phyloP scores from a whole-genome alignment of 164 flowering plant genomes.

The Litsea cubeba region DNA sequence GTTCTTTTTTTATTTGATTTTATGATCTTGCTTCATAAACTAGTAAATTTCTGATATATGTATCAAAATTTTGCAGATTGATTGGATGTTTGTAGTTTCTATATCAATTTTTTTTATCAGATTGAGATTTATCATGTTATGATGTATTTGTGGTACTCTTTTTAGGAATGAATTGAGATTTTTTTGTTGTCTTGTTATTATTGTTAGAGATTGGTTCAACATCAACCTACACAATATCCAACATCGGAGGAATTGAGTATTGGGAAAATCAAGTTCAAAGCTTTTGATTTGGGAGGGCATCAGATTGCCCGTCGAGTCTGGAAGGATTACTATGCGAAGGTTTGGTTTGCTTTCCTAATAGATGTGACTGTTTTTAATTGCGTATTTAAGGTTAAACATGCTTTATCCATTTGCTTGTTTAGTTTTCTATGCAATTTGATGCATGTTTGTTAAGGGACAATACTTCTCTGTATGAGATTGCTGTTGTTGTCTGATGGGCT shows the following conservation, averaged over 20 bases:
- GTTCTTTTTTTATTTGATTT: not conserved
- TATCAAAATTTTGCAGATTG: not conserved
- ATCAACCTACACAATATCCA: slow-evolving; percentile 56
- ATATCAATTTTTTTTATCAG: not conserved
- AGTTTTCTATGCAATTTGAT: not conserved
- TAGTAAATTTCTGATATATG: not conserved
- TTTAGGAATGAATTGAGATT: too few relatives aligned
- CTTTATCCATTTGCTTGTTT: too few relatives aligned
- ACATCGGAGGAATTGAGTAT: slow-evolving; percentile 65
- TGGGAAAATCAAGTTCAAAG: slow-evolving; percentile 62
- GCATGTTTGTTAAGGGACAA: not conserved
- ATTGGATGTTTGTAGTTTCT: not conserved
- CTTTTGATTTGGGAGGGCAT: slow-evolving; percentile 74
- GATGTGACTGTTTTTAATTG: not conserved
- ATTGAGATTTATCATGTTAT: too few relatives aligned
- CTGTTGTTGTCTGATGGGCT: not conserved
- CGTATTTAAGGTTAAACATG: not conserved
- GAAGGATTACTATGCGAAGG: slow-evolving; percentile 69
- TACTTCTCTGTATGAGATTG: not conserved
- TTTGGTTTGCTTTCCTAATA: not conserved
- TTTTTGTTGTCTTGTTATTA: too few relatives aligned
- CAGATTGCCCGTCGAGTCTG: slow-evolving; percentile 69
- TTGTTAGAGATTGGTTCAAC: slow-evolving; percentile 52
- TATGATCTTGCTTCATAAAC: not conserved
- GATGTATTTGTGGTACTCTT: not conserved